Conservation (phyloP, 306 rosid species). For the Mucuna pruriens region DNA sequence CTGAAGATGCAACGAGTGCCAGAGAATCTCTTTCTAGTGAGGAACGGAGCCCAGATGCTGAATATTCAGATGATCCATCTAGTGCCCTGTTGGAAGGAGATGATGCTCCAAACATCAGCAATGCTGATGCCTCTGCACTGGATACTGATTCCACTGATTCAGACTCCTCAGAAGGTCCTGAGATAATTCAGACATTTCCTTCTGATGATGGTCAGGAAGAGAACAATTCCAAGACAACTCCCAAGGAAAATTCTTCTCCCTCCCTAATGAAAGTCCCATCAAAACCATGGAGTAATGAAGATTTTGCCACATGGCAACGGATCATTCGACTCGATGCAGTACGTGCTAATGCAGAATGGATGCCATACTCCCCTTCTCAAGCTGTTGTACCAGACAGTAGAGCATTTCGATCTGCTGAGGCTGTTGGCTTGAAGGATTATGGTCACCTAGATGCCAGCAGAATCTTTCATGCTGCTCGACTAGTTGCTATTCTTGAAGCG, state of each 20-base stretch:
- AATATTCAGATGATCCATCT: constrained; percentile 72
- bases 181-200: constrained; percentile 71
- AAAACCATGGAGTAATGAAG: constrained; percentile 63
- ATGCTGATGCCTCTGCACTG: constrained; percentile 63
- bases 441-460: constrained; percentile 82
- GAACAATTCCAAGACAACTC: constrained; percentile 51
- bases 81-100: constrained; percentile 72
- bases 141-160: constrained; percentile 86
- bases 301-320: constrained; percentile 92
- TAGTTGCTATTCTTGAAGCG: constrained; percentile 98
- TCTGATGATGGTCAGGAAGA: constrained; percentile 63
- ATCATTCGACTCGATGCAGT: constrained; percentile 97
- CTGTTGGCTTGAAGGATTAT: constrained; percentile 95
- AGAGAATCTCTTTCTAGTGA: constrained; percentile 93
- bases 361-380: constrained; percentile 67
- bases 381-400: constrained; percentile 66
- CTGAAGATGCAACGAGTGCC: constrained; percentile 90
- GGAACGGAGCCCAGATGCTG: constrained; percentile 68
- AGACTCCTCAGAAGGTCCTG: constrained; percentile 84
- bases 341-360: constrained; percentile 94
- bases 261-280: constrained; percentile 49
- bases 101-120: constrained; percentile 58
- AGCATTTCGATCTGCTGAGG: constrained; percentile 80
- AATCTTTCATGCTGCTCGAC: constrained; percentile 89
- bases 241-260: constrained; percentile 71